A percentile compares a stretch with the other conserved stretches of the same genome.
These are phyloP conservation scores for Amanita exitialis DNA, from an alignment of 768 basidiomycete species.

Conservation along the genomic window DNA sequence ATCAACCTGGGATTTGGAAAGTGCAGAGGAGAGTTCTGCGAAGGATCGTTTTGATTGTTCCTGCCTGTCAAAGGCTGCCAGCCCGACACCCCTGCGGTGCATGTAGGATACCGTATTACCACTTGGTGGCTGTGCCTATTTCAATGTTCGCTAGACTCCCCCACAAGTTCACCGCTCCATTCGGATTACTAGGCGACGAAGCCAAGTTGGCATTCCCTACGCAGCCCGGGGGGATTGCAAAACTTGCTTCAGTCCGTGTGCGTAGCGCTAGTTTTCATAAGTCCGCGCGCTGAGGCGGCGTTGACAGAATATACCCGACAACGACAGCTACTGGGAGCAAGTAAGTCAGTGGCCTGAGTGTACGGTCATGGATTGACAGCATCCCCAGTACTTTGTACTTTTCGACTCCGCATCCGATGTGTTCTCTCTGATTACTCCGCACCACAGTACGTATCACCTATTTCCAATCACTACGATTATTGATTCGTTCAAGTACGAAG, in stretches of 20 bases:
- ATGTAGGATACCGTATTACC: too few species aligned
- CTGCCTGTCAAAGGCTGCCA: constrained; percentile 87
- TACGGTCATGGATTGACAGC: neutral
- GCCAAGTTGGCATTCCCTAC: constrained; percentile 85
- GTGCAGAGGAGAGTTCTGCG: constrained; percentile 66
- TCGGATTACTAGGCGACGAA: constrained; percentile 76
- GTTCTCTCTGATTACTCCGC: constrained; percentile 78
- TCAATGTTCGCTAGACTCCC: constrained; percentile 70
- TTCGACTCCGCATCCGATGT: constrained; percentile 90
- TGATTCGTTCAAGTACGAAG: constrained; percentile 52
- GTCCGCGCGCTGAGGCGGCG: neutral
- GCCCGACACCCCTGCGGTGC: constrained; percentile 77
- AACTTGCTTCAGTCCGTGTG: constrained; percentile 66
- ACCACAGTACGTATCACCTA: constrained; percentile 55
- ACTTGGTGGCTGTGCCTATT: too few species aligned
- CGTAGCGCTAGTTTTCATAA: constrained; percentile 17
- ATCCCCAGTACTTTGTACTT: constrained; percentile 59
- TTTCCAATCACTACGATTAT: neutral
- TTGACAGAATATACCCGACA: constrained; percentile 58
- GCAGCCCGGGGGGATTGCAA: constrained; percentile 69
- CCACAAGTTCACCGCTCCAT: constrained; percentile 61
- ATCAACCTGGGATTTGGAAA: constrained; percentile 70
- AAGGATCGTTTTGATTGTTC: constrained; percentile 75
- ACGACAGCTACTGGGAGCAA: constrained; percentile 87
- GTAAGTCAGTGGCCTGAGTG: constrained; percentile 26